phyloP scores from a whole-genome alignment of 805 yeast species.

The Metschnikowia arizonensis region DNA sequence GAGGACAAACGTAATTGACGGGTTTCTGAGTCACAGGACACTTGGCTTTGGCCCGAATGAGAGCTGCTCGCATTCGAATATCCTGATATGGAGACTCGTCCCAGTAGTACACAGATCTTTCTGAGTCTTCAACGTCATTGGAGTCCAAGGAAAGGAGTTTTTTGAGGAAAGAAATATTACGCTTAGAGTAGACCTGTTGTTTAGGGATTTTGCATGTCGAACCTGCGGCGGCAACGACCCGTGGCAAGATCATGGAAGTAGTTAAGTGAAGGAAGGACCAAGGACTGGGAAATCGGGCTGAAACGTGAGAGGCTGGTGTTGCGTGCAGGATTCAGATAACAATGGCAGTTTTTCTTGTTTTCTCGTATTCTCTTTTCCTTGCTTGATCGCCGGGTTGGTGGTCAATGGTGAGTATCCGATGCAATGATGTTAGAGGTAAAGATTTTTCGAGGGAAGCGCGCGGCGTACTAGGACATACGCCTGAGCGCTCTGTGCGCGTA shows the following conservation, averaged over 20 bases:
- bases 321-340: too few relatives aligned
- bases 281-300: too few relatives aligned
- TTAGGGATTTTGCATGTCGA: not conserved
- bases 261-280: too few relatives aligned
- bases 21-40: conserved; percentile 87
- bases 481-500: not conserved
- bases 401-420: not conserved
- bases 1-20: conserved; percentile 84
- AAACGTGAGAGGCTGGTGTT: too few relatives aligned
- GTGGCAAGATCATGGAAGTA: conserved; percentile 1
- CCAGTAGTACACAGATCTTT: conserved; percentile 58
- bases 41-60: conserved; percentile 77
- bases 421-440: not conserved
- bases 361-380: too few relatives aligned
- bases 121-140: conserved; percentile 25
- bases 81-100: conserved; percentile 88
- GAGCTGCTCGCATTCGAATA: conserved; percentile 85
- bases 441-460: conserved; percentile 4
- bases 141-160: conserved; percentile 35
- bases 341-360: too few relatives aligned
- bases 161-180: conserved; percentile 33
- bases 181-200: not conserved
- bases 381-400: not conserved
- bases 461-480: not conserved
- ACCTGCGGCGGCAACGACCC: conserved; percentile 1